Evolutionary conservation across 257 asterid genomes (phyloP), one percentile per base, ranked within the genome.

Genomic region (Euphrasia confusa): DNA sequence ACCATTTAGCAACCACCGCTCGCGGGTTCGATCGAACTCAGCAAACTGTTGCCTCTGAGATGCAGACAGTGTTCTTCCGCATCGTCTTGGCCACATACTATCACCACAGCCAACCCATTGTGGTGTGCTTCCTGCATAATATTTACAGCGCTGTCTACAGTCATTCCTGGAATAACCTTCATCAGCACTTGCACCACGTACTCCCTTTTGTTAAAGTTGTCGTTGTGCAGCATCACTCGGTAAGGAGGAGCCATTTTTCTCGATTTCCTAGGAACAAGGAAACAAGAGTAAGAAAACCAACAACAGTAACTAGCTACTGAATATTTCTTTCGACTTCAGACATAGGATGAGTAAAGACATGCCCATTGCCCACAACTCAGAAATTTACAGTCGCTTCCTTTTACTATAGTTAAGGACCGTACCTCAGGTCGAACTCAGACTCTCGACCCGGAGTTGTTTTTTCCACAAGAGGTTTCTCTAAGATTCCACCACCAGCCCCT

Each of bases 161-260:
- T 92, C 95, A 92, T 92, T 63, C 98, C 98, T 2, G 93, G 97
- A 72, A 92, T 89, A 59, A 92, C 97, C 84, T 92, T 92, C 98
- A 92, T 92, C 63, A 88, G 70, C 39, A 92, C 97, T 80, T 92
- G 98, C 72, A 88, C 98, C 2, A 92, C 98, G 17, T 92, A 92
- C 76, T 92, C 98, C 85, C 98, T 83, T 76, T 83, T 92, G 54
- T 92, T 92, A 82, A 52, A 76, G 69, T 86, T 78, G 83, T 92
- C 98, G 24, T 89, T 92, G 60, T 89, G 98, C 77, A 92, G 82
- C 77, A 92, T 48, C 56, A 92, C 98, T 0, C 90, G 90, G 67
- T 86, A 92, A 64, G 97, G 95, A 11, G 98, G 98, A 10, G 98
- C 81, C 84, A 70, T 82, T 73, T 91, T 88, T 80, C 76, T 82